Conservation (phyloP, 2,329 filamentous ascomycete genomes). For the Pseudopyricularia javanii region DNA sequence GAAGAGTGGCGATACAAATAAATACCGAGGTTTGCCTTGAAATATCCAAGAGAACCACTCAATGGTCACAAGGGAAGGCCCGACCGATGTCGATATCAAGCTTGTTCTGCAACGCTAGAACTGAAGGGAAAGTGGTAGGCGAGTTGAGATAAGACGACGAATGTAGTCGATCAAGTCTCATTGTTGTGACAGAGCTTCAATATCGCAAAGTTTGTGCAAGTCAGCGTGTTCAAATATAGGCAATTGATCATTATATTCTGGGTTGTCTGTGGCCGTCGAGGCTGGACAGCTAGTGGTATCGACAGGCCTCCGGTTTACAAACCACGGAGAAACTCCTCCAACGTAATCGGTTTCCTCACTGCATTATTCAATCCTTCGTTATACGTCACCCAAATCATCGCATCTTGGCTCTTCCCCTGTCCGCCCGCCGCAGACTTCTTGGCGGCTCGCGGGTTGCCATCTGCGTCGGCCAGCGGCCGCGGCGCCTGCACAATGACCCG, state of each 20-base stretch:
- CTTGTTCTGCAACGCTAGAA: not conserved
- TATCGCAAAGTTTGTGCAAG: not conserved
- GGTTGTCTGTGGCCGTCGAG: not conserved
- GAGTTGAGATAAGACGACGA: too few relatives aligned
- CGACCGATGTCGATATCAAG: not conserved
- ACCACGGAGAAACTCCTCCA: constrained; percentile 64
- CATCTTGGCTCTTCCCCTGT: constrained; percentile 25
- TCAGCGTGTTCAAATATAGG: not conserved
- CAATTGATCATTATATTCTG: not conserved
- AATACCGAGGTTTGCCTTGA: too few relatives aligned
- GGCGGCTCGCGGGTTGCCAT: constrained; percentile 20
- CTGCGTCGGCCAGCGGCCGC: constrained; percentile 23
- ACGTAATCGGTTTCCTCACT: constrained; percentile 73
- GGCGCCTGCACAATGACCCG: constrained; percentile 40
- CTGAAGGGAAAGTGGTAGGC: too few relatives aligned
- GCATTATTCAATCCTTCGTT: constrained; percentile 90
- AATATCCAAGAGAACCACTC: not conserved
- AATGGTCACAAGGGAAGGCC: not conserved
- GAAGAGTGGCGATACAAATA: too few relatives aligned
- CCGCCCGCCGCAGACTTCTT: constrained; percentile 7
- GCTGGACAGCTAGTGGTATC: not conserved
- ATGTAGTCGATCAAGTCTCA: not conserved
- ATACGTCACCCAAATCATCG: constrained; percentile 72
- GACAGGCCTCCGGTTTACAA: constrained; percentile 25
- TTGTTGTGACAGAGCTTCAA: not conserved